Evolutionary conservation across 805 yeast species (phyloP), one percentile per base, ranked within the genome.

Genomic region (Suhomyces pyralidae): DNA sequence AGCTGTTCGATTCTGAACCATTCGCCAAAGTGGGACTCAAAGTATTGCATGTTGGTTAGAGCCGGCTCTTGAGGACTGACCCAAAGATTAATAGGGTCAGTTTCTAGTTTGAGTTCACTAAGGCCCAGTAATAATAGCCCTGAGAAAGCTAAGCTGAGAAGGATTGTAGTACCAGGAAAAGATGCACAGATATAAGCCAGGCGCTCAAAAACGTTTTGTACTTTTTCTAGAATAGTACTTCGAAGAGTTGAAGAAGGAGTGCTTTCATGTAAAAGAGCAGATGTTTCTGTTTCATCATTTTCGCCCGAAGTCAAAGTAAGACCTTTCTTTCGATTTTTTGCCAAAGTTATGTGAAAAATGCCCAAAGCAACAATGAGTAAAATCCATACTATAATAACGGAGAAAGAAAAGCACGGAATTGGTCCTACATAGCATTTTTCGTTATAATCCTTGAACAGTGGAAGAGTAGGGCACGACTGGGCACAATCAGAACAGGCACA

Each of bases 401-500:
- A 69, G 57, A 89, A 79, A 1, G 96, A 86, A 57, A 86, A 82
- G 63, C 96, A 92, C 0, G 92, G 90, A 1, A 92, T 42, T 0
- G 70, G 66, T 0, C 86, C 88, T 1, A 90, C 76, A 30, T 63
- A 69, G 65, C 97, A 88, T 3, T 56, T 53, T 0, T 68, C 64
- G 2, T 65, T 59, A 38, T 61, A 64, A 1, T 70, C 66, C 7
- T 67, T 62, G 36, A 86, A 65, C 0, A 72, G 70, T 0, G 83
- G 82, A 20, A 93, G 74, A 0, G 57, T 63, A 0, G 98, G 97
- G 63, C 99, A 93, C 1, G 91, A 80, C 1, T 66, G 73, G 0
- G 87, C 83, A 67, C 99, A 93, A 68, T 93, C 99, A 0, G 96
- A 79, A 63, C 99, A 93, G 0, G 98, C 88, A 70, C 97, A 91